Conservation (phyloP, 2,329 filamentous ascomycete genomes). For the Fusarium sp. region DNA sequence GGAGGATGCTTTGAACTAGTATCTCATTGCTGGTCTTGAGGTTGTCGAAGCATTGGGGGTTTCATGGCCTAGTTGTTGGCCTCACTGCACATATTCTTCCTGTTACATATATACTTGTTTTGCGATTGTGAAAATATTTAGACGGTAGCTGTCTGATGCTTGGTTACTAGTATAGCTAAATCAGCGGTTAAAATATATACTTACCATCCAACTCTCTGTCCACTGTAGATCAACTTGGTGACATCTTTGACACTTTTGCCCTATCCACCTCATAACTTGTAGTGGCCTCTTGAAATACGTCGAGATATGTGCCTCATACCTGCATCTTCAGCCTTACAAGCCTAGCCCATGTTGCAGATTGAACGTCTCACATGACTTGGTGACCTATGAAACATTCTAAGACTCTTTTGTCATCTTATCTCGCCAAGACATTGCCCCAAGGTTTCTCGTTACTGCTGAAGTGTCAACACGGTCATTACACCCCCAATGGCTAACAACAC, state of each 20-base stretch:
- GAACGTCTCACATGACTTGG: background rate
- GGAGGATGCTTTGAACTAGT: background rate
- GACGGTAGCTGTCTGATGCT: constrained; percentile 2
- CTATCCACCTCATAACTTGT: background rate
- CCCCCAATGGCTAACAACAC: background rate
- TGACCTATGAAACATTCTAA: background rate
- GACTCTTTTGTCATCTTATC: background rate
- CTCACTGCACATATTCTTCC: constrained; percentile 7
- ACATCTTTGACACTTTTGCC: background rate
- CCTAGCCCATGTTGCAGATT: background rate
- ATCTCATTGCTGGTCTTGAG: background rate
- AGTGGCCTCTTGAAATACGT: background rate
- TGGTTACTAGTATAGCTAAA: background rate
- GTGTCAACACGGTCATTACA: background rate
- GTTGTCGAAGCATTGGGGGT: background rate
- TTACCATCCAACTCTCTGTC: background rate
- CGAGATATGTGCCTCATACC: background rate
- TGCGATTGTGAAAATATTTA: constrained; percentile 1
- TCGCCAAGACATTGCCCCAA: background rate
- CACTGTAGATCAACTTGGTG: background rate
- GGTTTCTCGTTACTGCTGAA: background rate
- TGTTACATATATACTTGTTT: constrained; percentile 20
- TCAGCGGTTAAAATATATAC: constrained; percentile 1
- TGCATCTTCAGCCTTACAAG: background rate
- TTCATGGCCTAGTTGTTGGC: background rate